These are phyloP conservation scores for Ophiosphaerella herpotricha DNA, from an alignment of 2,329 filamentous ascomycete genomes.

Conservation along the genomic window DNA sequence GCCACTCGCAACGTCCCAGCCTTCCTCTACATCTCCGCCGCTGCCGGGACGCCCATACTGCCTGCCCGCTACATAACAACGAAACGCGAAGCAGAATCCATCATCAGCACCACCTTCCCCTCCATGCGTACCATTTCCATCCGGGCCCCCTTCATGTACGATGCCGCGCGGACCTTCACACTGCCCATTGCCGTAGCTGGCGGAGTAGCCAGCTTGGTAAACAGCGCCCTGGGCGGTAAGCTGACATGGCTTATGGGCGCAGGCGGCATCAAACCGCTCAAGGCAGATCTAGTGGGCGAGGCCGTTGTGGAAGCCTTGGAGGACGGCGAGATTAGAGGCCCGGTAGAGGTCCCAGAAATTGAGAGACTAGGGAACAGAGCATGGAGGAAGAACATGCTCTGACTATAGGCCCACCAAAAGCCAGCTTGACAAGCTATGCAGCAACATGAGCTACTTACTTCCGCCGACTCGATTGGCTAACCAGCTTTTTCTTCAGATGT, in stretches of 20 bases:
- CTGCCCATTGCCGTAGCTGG: conserved; percentile 81
- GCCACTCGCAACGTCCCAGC: conserved; percentile 65
- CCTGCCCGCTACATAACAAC: conserved; percentile 86
- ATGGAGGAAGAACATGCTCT: conserved; percentile 92
- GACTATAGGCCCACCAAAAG: conserved; percentile 1
- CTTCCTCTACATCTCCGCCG: conserved; percentile 89
- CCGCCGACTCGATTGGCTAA: conserved; percentile 65
- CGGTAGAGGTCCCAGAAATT: conserved; percentile 78
- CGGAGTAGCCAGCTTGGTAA: conserved; percentile 75
- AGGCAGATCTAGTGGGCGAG: conserved; percentile 84
- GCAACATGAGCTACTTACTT: conserved; percentile 52
- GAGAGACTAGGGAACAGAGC: conserved; percentile 78
- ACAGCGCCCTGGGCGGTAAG: conserved; percentile 74
- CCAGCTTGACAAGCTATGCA: too few species aligned
- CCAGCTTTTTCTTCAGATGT: conserved; percentile 87
- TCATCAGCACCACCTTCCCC: conserved; percentile 74
- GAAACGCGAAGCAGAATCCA: conserved; percentile 85
- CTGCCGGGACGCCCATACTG: conserved; percentile 81
- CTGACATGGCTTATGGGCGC: conserved; percentile 79
- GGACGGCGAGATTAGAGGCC: conserved; percentile 73
- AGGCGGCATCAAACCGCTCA: conserved; percentile 82
- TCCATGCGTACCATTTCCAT: conserved; percentile 80
- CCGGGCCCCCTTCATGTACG: conserved; percentile 87
- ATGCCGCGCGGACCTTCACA: conserved; percentile 78
- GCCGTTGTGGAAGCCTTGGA: conserved; percentile 86